Evolutionary conservation across 169 alveolate genomes (phyloP).

Genomic region (Plasmodium vinckei): DNA sequence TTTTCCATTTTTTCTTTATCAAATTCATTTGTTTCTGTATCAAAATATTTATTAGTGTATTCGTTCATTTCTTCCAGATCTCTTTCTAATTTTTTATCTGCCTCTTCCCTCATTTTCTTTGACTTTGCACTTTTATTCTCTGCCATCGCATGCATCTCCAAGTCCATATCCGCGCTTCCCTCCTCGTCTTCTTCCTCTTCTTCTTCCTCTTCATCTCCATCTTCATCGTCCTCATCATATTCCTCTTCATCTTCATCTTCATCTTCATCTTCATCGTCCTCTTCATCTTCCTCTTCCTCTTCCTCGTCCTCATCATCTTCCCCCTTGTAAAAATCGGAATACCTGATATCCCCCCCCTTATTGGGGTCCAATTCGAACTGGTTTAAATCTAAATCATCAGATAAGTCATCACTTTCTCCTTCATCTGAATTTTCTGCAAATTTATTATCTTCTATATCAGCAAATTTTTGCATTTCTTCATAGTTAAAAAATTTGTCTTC

Average conservation of each 20-base stretch:
- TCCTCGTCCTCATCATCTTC: constrained; percentile 56
- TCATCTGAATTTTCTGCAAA: not conserved
- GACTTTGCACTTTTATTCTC: constrained; percentile 50
- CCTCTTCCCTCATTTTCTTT: constrained; percentile 3
- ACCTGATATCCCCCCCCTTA: constrained; percentile 3
- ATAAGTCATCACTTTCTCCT: constrained; percentile 10
- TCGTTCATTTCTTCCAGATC: constrained; percentile 27
- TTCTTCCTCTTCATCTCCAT: not conserved
- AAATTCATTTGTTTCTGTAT: not conserved
- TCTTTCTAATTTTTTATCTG: constrained; percentile 13
- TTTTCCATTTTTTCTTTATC: constrained; percentile 47
- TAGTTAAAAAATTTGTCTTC: constrained; percentile 38
- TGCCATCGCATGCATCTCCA: constrained; percentile 58
- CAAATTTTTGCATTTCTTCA: constrained; percentile 52
- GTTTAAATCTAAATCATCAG: constrained; percentile 26
- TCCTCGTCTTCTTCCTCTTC: constrained; percentile 10
- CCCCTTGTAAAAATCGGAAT: constrained; percentile 25
- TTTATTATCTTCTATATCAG: constrained; percentile 29
- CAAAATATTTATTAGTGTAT: not conserved
- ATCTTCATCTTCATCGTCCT: constrained; percentile 46
- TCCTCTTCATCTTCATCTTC: constrained; percentile 10
- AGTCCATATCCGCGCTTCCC: constrained; percentile 71
- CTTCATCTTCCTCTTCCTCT: constrained; percentile 43
- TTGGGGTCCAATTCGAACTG: constrained; percentile 35
- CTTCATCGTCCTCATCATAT: constrained; percentile 21